Base-by-base conservation (phyloP, 805 yeast genomes). In the Barnettozyma botsteinii region DNA sequence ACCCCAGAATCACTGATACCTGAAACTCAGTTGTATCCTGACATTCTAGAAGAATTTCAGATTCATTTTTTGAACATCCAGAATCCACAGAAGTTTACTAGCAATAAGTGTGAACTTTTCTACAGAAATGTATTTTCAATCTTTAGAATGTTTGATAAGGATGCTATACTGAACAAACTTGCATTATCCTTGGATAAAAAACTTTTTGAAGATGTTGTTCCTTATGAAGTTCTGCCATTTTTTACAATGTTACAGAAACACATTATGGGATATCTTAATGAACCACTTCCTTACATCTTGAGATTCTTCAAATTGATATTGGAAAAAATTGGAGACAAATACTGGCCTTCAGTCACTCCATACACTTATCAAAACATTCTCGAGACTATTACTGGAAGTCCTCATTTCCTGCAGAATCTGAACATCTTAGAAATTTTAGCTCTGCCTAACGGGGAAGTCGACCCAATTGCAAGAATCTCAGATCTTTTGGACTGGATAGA, bases 331-430 rank as follows among this genome's bases (percentile, higher is more conserved):
- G 70, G 67, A 7, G 15, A 51, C 0, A 61, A 63, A 4, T 74
- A 80, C 42, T 85, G 93, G 91, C 50, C 56, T 0, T 49, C 61
- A 20, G 66, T 78, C 4, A 62, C 71, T 1, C 85, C 85, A 0
- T 72, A 65, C 44, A 72, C 74, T 3, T 74, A 72, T 43, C 68
- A 66, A 22, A 78, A 77, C 43, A 64, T 80, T 32, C 57, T 83
- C 37, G 88, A 81, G 47, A 69, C 77, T 14, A 65, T 82, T 1
- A 67, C 81, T 34, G 72, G 72, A 15, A 79, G 73, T 49, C 77
- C 80, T 1, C 60, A 65, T 34, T 77, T 67, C 48, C 51, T 64
- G 1, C 60, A 59, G 14, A 62, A 57, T 37, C 52, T 80, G 32
- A 38, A 51, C 49, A 35, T 44, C 33, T 46, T 56, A 13, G 59